Conservation (phyloP, 345 rosid genomes). For the Sisymbrium irio region DNA sequence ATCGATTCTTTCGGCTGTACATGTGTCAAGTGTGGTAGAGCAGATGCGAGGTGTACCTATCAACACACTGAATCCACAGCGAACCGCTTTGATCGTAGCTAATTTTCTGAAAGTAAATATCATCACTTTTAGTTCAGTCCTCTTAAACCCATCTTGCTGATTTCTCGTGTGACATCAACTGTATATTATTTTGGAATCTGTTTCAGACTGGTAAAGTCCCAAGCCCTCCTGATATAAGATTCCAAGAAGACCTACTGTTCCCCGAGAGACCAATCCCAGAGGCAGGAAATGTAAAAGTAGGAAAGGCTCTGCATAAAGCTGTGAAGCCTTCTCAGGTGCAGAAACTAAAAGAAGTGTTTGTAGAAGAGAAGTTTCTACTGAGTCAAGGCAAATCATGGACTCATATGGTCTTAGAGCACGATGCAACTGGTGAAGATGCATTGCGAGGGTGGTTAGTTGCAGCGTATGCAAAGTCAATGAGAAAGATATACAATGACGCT, state of each 20-base stretch:
- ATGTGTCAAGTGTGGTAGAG: conserved; percentile 64
- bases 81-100: conserved; percentile 81
- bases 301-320: conserved; percentile 61
- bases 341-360: conserved; percentile 56
- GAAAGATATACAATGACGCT: conserved; percentile 33
- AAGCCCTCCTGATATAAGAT: conserved; percentile 80
- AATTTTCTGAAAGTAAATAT: conserved; percentile 70
- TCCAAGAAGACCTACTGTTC: conserved; percentile 67
- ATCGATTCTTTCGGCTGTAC: conserved; percentile 67
- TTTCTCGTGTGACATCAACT: conserved; percentile 18
- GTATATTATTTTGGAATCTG: conserved; percentile 16
- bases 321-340: conserved; percentile 63
- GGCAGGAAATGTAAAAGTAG: conserved; percentile 84
- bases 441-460: conserved; percentile 96
- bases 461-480: conserved; percentile 55
- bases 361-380: conserved; percentile 72
- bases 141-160: not conserved
- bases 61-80: conserved; percentile 90
- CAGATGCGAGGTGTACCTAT: conserved; percentile 87
- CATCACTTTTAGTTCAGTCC: not conserved
- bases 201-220: conserved; percentile 71
- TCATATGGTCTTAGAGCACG: conserved; percentile 73
- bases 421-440: conserved; percentile 87
- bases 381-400: conserved; percentile 52
- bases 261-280: conserved; percentile 77